These are phyloP conservation scores for Verticillium alfalfae DNA, from an alignment of 2,329 filamentous ascomycete genomes.

Conservation along the genomic window DNA sequence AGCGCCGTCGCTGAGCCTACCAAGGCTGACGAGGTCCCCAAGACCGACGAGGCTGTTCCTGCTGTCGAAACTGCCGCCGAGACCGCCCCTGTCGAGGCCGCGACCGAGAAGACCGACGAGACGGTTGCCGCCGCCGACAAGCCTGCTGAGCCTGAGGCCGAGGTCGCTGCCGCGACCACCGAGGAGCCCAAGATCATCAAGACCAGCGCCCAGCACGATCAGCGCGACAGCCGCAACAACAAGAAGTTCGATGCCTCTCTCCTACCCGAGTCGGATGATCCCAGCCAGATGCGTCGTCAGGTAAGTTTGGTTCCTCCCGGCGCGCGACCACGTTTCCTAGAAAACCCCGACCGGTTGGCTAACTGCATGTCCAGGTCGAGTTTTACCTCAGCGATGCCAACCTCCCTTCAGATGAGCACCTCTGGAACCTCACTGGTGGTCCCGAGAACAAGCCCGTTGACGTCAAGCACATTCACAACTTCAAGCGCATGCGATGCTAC, in stretches of 20 bases:
- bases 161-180: constrained; percentile 8
- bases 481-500: constrained; percentile 96
- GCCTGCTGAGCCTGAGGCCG: constrained; percentile 9
- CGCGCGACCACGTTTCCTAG: background rate
- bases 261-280: constrained; percentile 68
- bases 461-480: constrained; percentile 72
- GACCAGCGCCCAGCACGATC: constrained; percentile 34
- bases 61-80: constrained; percentile 6
- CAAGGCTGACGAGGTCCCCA: constrained; percentile 17
- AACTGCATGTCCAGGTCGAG: constrained; percentile 58
- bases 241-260: constrained; percentile 66
- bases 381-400: constrained; percentile 96
- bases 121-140: constrained; percentile 4
- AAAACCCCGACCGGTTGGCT: background rate
- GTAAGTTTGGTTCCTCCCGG: constrained; percentile 35
- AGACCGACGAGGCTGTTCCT: constrained; percentile 13
- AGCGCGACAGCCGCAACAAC: constrained; percentile 44
- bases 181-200: constrained; percentile 30
- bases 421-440: constrained; percentile 74
- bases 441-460: constrained; percentile 75
- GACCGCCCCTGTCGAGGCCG: constrained; percentile 15
- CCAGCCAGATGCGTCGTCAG: constrained; percentile 76
- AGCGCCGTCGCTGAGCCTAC: constrained; percentile 12
- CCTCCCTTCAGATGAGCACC: constrained; percentile 80
- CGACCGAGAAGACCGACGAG: constrained; percentile 1